These are phyloP conservation scores for Pistacia integerrima DNA, from an alignment of 345 rosid genomes.

Conservation along the genomic window DNA sequence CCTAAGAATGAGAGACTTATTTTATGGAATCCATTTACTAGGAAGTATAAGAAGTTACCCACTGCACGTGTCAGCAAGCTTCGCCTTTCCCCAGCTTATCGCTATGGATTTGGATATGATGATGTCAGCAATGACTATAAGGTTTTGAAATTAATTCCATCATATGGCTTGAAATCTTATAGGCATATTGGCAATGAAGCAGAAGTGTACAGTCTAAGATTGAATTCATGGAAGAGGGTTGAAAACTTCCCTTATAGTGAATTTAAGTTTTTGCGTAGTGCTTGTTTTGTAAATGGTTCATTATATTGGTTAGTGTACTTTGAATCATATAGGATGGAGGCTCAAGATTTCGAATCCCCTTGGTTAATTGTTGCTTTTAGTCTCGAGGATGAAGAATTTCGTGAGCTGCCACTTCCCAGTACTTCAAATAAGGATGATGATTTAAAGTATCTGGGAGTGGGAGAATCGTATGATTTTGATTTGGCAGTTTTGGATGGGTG, in stretches of 20 bases:
- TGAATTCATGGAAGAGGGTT: too few relatives aligned
- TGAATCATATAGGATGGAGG: background rate
- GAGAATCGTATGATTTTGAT: too few relatives aligned
- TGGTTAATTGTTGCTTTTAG: background rate
- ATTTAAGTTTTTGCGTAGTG: too few relatives aligned
- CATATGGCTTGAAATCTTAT: too few relatives aligned
- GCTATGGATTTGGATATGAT: background rate
- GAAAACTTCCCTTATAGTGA: too few relatives aligned
- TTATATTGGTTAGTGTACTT: conserved; percentile 22
- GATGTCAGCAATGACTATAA: too few relatives aligned
- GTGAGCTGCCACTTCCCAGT: too few relatives aligned
- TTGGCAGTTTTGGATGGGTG: background rate
- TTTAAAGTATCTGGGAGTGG: too few relatives aligned
- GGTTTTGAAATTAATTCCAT: background rate
- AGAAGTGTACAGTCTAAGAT: too few relatives aligned
- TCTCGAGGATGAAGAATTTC: background rate
- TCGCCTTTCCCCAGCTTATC: background rate
- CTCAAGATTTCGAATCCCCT: background rate
- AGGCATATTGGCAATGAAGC: too few relatives aligned
- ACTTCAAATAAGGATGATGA: too few relatives aligned
- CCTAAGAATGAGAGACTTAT: too few relatives aligned
- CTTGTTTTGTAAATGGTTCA: background rate
- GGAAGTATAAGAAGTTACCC: background rate
- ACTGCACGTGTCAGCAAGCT: background rate
- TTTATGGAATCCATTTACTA: background rate